Conservation (phyloP, 2,329 filamentous ascomycete genomes). For the Bipolaris sorokiniana region DNA sequence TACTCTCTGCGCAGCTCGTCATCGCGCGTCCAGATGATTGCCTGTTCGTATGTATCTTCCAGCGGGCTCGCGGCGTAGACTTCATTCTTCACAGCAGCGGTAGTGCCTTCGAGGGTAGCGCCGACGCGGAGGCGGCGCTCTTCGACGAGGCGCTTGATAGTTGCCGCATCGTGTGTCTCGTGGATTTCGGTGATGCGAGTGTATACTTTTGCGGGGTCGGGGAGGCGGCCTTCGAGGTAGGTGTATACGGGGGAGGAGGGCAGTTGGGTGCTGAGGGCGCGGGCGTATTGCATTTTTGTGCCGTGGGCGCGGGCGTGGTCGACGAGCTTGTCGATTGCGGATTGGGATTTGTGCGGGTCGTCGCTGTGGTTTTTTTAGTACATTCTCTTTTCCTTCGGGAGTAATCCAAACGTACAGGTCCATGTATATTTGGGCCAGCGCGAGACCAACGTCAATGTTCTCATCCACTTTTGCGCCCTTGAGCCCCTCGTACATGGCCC, state of each 20-base stretch:
- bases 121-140: constrained; percentile 88
- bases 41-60: constrained; percentile 78
- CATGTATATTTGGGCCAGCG: constrained; percentile 75
- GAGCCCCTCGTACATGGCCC: constrained; percentile 83
- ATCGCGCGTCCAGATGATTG: constrained; percentile 89
- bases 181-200: constrained; percentile 81
- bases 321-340: constrained; percentile 78
- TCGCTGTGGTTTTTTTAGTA: constrained; percentile 51
- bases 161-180: constrained; percentile 85
- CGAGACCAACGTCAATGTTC: constrained; percentile 75
- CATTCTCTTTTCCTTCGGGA: fast-evolving
- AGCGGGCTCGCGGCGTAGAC: constrained; percentile 77
- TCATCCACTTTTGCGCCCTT: constrained; percentile 69
- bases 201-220: constrained; percentile 80
- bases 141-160: constrained; percentile 87
- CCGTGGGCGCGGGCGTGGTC: constrained; percentile 76
- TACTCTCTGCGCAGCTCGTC: constrained; percentile 83
- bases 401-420: constrained; percentile 35
- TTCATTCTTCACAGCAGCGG: constrained; percentile 83
- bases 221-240: constrained; percentile 81
- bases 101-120: constrained; percentile 82
- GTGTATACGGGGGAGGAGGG: constrained; percentile 82
- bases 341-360: constrained; percentile 64
- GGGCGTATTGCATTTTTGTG: constrained; percentile 73
- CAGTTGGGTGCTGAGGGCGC: constrained; percentile 76